Evolutionary conservation across 495 filamentous ascomycete genomes (phyloP), one percentile per base, ranked within the genome.

Genomic region (Penicillium psychrofluorescens): DNA sequence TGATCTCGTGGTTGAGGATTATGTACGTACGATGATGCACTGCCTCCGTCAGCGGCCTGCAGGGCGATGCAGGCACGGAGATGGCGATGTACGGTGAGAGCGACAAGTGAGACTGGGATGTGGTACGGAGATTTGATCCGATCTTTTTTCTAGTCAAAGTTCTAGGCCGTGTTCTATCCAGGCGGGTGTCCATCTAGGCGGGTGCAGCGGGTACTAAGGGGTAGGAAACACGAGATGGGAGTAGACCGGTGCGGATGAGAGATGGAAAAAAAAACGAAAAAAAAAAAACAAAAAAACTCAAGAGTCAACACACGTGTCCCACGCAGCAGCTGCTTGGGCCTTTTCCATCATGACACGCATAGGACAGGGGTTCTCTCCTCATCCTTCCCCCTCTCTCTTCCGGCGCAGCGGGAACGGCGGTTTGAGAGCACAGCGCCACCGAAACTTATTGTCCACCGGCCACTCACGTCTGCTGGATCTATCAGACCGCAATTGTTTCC

Each of bases 11-110:
- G 22, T 2, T 6, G 22, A 22, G 22, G 22, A 22, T 22, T 34
- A 34, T 34, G 32, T 34, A 34, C n/a, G 32, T 34, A 34, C 9
- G 32, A 34, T 11, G n/a, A 5, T 41, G 44, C 49, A 50, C 49
- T 44, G 49, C 49, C 39, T 37, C 46, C 32, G 39, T 45, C 29
- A 32, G 48, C 40, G 54, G 43, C 43, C 45, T 50, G 50, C 56
- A 60, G 53, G 53, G 31, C 37, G 13, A 58, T 55, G 53, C 53
- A 56, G 56, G 40, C 56, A 56, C 47, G 42, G 53, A 49, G 53
- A 56, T 33, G 31, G 27, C 33, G 8, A 29, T 12, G 30, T 39
- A 35, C 34, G 16, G 45, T 40, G 37, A 35, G 37, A 27, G 27
- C 29, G 27, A 37, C 14, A n/a, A 29, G 11, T 15, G 15, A 16